phyloP scores from a whole-genome alignment of 1,284 basidiomycete species.

The Sanghuangporus sanghuang region DNA sequence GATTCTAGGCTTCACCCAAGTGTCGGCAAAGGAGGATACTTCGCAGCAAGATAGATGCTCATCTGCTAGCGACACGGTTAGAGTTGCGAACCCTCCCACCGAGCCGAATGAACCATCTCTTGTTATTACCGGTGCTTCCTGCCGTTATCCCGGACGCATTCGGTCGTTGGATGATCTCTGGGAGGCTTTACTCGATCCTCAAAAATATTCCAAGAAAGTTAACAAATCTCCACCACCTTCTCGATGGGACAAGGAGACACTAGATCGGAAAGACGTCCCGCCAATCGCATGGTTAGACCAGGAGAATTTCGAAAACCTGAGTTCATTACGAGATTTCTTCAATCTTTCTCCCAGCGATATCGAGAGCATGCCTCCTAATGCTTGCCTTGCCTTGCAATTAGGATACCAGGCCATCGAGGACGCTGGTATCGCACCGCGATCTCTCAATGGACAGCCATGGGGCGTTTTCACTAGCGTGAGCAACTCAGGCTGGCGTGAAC shows the following conservation, averaged over 20 bases:
- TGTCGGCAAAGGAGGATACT: not conserved
- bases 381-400: conserved; percentile 17
- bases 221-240: not conserved
- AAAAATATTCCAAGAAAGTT: not conserved
- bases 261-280: not conserved
- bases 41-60: not conserved
- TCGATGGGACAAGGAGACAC: not conserved
- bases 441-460: conserved; percentile 16
- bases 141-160: conserved; percentile 19
- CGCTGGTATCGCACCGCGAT: conserved; percentile 18
- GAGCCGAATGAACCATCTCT: not conserved
- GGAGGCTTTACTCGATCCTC: conserved; percentile 14
- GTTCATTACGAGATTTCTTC: conserved; percentile 18
- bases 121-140: conserved; percentile 19
- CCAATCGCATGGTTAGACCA: conserved; percentile 13
- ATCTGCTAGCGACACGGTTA: not conserved
- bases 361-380: conserved; percentile 18
- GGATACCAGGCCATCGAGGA: conserved; percentile 20
- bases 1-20: not conserved
- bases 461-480: conserved; percentile 19
- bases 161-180: conserved; percentile 16
- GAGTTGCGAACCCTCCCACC: not conserved
- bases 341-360: conserved; percentile 12
- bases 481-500: conserved; percentile 20
- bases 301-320: not conserved